Conservation (phyloP, 1,139 yeast genomes). For the Suhomyces chickasaworum region DNA sequence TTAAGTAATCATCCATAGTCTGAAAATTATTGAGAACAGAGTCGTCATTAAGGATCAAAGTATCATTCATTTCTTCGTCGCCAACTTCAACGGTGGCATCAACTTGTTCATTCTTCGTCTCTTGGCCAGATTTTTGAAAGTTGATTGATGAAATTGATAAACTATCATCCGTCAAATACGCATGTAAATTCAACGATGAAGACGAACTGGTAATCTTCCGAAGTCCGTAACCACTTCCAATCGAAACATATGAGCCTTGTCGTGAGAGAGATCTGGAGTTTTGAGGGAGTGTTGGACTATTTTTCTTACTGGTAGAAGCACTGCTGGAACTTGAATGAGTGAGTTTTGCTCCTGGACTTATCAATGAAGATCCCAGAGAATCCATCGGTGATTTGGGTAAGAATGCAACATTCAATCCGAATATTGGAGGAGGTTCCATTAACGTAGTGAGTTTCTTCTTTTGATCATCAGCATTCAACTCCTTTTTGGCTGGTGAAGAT, state of each 20-base stretch:
- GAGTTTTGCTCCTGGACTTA: conserved; percentile 6
- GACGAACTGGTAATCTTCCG: conserved; percentile 44
- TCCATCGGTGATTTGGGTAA: conserved; percentile 1
- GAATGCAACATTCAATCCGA: conserved; percentile 22
- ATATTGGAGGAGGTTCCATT: conserved; percentile 43
- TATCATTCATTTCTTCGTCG: conserved; percentile 18
- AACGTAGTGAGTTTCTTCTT: conserved; percentile 26
- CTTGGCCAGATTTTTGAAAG: background rate
- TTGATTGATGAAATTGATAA: conserved; percentile 3
- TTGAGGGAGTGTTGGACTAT: conserved; percentile 9
- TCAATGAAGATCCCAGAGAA: conserved; percentile 2
- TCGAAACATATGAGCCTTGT: conserved; percentile 30
- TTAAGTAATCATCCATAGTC: conserved; percentile 34
- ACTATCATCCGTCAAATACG: conserved; percentile 45
- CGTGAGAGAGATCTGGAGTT: conserved; percentile 20
- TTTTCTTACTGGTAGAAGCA: conserved; percentile 6
- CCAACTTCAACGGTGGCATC: conserved; percentile 18
- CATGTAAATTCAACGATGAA: conserved; percentile 47
- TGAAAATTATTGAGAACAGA: conserved; percentile 11
- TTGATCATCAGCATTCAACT: conserved; percentile 15
- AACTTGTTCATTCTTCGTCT: too few species aligned
- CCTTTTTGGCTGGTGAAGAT: conserved; percentile 29
- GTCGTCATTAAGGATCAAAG: conserved; percentile 12
- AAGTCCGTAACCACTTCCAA: conserved; percentile 28
- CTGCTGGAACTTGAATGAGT: conserved; percentile 6